These are phyloP conservation scores for Chaetomiaceae sp. DNA, from an alignment of 2,329 filamentous ascomycete genomes.

Conservation along the genomic window DNA sequence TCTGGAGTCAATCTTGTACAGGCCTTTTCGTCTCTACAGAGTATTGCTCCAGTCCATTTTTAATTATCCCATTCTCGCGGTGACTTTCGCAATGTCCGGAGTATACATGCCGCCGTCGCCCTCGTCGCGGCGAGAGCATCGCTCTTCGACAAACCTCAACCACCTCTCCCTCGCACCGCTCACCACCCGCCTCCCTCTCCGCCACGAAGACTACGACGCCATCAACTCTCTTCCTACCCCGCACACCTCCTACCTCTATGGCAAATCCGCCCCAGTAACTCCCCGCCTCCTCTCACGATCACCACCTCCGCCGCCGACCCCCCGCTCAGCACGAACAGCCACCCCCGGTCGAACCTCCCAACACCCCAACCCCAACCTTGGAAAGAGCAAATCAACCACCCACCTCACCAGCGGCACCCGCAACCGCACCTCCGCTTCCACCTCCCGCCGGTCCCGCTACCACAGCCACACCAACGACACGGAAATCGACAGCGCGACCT, in stretches of 20 bases:
- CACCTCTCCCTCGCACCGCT: slow-evolving; percentile 61
- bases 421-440: not conserved
- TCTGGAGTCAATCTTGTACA: not conserved
- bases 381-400: slow-evolving; percentile 61
- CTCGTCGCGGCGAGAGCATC: slow-evolving; percentile 45
- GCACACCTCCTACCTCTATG: slow-evolving; percentile 51
- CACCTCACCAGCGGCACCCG: slow-evolving; percentile 39
- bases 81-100: not conserved
- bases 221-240: slow-evolving; percentile 32
- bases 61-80: too few relatives aligned
- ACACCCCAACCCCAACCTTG: slow-evolving; percentile 30
- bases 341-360: slow-evolving; percentile 37
- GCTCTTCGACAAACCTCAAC: slow-evolving; percentile 42
- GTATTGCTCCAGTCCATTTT: not conserved
- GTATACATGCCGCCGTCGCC: slow-evolving; percentile 40
- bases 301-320: slow-evolving; percentile 46
- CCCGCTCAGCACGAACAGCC: slow-evolving; percentile 41
- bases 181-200: slow-evolving; percentile 56
- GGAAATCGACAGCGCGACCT: too few relatives aligned
- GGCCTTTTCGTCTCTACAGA: not conserved
- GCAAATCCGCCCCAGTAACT: slow-evolving; percentile 60
- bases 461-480: slow-evolving; percentile 17
- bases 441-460: slow-evolving; percentile 7
- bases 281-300: slow-evolving; percentile 59
- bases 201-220: slow-evolving; percentile 48